Base-by-base conservation (phyloP, 2,329 filamentous ascomycete species). In the Ceratocystis papillata region DNA sequence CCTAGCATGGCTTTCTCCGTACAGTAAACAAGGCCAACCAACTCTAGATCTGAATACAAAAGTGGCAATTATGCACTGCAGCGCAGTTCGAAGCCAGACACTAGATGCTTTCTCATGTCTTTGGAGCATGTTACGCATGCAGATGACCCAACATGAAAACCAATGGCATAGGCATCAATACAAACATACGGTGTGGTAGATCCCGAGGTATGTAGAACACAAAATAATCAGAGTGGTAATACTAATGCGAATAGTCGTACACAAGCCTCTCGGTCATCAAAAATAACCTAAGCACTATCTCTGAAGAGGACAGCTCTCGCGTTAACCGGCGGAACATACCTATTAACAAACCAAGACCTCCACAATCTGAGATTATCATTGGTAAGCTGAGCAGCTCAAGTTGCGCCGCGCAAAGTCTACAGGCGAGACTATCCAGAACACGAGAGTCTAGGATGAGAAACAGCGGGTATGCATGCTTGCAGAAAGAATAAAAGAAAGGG, bases 401-500 rank as follows among this genome's bases (percentile, higher is more conserved):
- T 33, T 41, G 53, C 25, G 15, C 28, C 30, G 53, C 15, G 28
- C 25, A 33, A 12, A 22, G 15, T 30, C 12, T 57, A 28, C 22
- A 57, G 25, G 28, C 53, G 22, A 30, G 53, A 57, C 25, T 57
- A 12, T 57, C 28, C n/a, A 30, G 53, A 57, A 57, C 53, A 57
- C 53, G 53, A 57, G 53, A 15, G 17, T n/a, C 53, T 17, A 22
- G 30, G 22, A 57, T 57, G 53, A 28, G 53, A 57, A 57, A 57
- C 53, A 57, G 17, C 28, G 25, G 53, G 17, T 33, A 57, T 28
- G 30, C 53, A 57, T n/a, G 53, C 28, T 57, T 28, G 61, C 28
- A 63, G 61, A 30, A 33, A 46, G 41, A 50, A 28, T 12, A 63
- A 45, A 44, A 50, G 61, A 30, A 30, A 63, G 61, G 37, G 41